A percentile compares a stretch with the other conserved stretches of the same genome.
phyloP scores from a whole-genome alignment of 208 protist genomes.

The Trichomonas tenax region DNA sequence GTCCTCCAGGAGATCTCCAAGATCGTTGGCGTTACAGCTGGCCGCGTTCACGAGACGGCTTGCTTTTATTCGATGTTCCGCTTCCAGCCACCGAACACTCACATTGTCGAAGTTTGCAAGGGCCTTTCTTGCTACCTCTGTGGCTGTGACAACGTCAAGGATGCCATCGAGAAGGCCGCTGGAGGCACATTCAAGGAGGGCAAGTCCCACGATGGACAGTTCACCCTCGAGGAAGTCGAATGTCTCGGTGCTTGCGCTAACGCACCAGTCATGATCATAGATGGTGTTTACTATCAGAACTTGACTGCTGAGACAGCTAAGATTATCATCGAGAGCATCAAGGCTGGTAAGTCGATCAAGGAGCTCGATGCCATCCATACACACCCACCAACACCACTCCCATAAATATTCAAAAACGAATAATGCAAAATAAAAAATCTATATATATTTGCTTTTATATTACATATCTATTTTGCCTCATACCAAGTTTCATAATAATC shows the following conservation, averaged over 20 bases:
- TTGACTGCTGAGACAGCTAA: background rate
- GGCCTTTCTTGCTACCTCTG: background rate
- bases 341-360: background rate
- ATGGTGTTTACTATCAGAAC: slow-evolving; percentile 15
- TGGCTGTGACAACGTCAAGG: background rate
- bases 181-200: background rate
- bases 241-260: background rate
- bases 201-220: background rate
- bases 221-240: background rate
- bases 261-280: background rate
- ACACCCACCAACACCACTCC: background rate
- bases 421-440: too few species aligned
- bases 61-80: slow-evolving; percentile 2
- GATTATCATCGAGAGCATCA: background rate
- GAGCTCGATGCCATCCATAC: background rate
- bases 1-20: background rate
- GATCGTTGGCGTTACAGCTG: background rate
- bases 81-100: background rate
- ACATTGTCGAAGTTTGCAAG: background rate
- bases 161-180: background rate
- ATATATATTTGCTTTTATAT: too few species aligned
- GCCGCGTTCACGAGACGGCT: background rate
- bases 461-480: too few species aligned
- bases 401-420: background rate
- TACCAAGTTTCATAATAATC: too few species aligned